Evolutionary conservation across 345 rosid genomes (phyloP).

Genomic region (Ceriops zippeliana): DNA sequence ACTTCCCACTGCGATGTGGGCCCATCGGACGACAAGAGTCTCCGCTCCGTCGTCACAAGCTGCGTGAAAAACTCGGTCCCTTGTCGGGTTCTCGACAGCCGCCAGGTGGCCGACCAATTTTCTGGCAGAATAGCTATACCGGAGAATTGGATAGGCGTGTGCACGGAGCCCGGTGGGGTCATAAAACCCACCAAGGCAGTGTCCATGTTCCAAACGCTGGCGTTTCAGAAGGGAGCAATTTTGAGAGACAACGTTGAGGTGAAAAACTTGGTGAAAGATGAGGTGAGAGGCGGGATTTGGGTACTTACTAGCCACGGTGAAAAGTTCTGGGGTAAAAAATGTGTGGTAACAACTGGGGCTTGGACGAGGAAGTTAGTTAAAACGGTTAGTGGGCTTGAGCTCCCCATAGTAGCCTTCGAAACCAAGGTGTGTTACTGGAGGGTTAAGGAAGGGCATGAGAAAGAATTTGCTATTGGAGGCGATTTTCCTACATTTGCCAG

Average conservation of each 20-base stretch:
- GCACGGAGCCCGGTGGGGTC: constrained; percentile 61
- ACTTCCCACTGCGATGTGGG: constrained; percentile 67
- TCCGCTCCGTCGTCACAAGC: constrained; percentile 40
- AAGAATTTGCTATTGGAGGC: constrained; percentile 37
- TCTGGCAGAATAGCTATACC: constrained; percentile 57
- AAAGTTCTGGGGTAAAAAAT: constrained; percentile 51
- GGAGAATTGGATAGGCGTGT: constrained; percentile 65
- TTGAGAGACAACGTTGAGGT: constrained; percentile 65
- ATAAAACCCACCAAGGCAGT: constrained; percentile 88
- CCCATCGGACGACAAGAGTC: constrained; percentile 40
- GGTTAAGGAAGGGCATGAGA: constrained; percentile 64
- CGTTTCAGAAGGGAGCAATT: constrained; percentile 49
- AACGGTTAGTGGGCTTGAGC: constrained; percentile 42
- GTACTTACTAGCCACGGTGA: constrained; percentile 41
- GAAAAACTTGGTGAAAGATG: constrained; percentile 36
- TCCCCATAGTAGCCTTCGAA: constrained; percentile 63
- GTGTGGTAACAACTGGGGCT: constrained; percentile 74
- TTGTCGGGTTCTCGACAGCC: constrained; percentile 33
- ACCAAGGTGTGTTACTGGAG: constrained; percentile 70
- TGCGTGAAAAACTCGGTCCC: constrained; percentile 44
- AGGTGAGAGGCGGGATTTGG: constrained; percentile 43
- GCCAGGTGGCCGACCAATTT: constrained; percentile 34
- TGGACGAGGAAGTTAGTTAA: constrained; percentile 67
- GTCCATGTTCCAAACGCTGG: constrained; percentile 75
- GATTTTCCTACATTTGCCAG: constrained; percentile 73